Evolutionary conservation across 1,284 basidiomycete genomes (phyloP).

Genomic region (Ceratobasidium theobromae): DNA sequence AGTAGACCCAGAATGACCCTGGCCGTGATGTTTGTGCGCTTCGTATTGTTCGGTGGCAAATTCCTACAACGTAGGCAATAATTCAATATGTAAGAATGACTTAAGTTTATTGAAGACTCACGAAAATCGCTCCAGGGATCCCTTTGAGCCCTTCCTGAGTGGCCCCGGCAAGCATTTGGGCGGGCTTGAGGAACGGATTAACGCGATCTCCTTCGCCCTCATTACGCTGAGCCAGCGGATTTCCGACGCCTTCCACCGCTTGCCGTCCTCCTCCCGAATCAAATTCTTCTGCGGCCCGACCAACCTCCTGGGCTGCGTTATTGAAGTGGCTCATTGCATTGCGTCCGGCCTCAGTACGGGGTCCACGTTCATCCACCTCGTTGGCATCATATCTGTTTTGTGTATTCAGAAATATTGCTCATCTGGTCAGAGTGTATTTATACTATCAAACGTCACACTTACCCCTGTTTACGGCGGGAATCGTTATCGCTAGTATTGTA

Average conservation of each 20-base stretch:
- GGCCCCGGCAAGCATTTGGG: constrained; percentile 18
- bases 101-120: background rate
- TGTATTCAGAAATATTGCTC: background rate
- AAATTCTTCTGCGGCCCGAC: constrained; percentile 16
- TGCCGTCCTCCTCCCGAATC: constrained; percentile 12
- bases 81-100: background rate
- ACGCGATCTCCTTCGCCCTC: constrained; percentile 2
- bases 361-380: background rate
- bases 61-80: background rate
- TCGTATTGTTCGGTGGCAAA: constrained; percentile 25
- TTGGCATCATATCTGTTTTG: background rate
- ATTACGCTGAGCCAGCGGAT: constrained; percentile 4
- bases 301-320: constrained; percentile 8
- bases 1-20: background rate
- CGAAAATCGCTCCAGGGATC: constrained; percentile 20
- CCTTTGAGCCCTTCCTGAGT: constrained; percentile 19
- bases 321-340: constrained; percentile 19
- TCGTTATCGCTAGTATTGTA: constrained; percentile 7
- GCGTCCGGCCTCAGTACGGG: constrained; percentile 11
- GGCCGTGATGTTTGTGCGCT: constrained; percentile 6
- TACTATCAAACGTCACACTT: background rate
- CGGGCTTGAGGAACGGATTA: constrained; percentile 20
- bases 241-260: constrained; percentile 5
- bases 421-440: background rate
- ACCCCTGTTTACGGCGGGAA: constrained; percentile 5